Evolutionary conservation across 1,284 basidiomycete genomes (phyloP).

Genomic region (Tilletia indica): DNA sequence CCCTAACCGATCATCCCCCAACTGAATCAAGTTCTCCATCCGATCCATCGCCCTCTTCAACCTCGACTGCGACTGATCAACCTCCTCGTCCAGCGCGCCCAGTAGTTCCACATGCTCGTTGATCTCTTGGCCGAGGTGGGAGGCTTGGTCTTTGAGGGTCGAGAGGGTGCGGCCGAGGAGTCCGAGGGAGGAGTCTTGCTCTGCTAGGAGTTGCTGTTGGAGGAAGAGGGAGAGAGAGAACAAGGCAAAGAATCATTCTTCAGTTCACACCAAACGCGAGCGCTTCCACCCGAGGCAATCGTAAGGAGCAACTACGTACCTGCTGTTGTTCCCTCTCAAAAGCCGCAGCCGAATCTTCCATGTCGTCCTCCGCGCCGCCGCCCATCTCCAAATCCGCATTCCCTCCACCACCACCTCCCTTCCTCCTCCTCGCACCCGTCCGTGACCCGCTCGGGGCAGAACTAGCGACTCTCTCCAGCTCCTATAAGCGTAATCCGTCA

Average conservation of each 20-base stretch:
- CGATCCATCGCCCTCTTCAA: slow-evolving; percentile 42
- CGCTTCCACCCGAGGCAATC: too few species aligned
- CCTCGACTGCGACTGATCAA: slow-evolving; percentile 44
- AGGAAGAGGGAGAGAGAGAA: not conserved
- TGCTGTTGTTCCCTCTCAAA: slow-evolving; percentile 54
- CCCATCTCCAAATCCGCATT: slow-evolving; percentile 27
- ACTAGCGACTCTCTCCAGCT: not conserved
- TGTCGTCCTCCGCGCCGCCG: slow-evolving; percentile 25
- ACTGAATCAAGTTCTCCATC: slow-evolving; percentile 50
- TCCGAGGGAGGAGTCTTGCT: slow-evolving; percentile 51
- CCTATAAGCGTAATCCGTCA: not conserved
- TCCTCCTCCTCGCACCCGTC: not conserved
- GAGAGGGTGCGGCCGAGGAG: slow-evolving; percentile 45
- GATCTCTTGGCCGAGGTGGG: slow-evolving; percentile 49
- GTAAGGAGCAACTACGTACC: slow-evolving; percentile 25
- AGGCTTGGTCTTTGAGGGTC: slow-evolving; percentile 46
- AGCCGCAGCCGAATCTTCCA: slow-evolving; percentile 39
- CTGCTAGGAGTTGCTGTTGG: slow-evolving; percentile 39
- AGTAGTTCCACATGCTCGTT: slow-evolving; percentile 52
- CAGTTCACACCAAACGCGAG: not conserved
- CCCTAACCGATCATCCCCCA: slow-evolving; percentile 46
- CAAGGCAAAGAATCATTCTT: not conserved
- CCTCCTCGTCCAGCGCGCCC: slow-evolving; percentile 47
- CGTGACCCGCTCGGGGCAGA: not conserved
- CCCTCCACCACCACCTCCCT: not conserved